Base-by-base conservation (phyloP, 1,284 basidiomycete genomes). In the Cryptococcus amylolentus region DNA sequence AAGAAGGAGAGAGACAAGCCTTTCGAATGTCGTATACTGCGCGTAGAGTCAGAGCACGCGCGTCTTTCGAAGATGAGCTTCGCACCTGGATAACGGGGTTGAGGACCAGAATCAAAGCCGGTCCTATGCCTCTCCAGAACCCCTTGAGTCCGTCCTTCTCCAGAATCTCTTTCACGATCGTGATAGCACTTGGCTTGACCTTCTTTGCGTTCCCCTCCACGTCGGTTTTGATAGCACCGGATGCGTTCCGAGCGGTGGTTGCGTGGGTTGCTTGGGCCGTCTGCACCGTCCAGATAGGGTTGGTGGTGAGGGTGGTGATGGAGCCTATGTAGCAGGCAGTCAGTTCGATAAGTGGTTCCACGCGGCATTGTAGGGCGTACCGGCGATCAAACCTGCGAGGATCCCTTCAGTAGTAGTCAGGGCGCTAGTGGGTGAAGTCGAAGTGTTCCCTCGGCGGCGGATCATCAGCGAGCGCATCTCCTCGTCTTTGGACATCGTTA, bases 231-330 rank as follows among this genome's bases (percentile, higher is more conserved):
- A n/a, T 52, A 31, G 27, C 37, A 14, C 37, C 23, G 39, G 54
- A 42, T 14, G 50, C 38, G 37, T 48, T 28, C 5, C 18, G 23
- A 13, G 28, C 18, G 12, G 62, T 61, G 53, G 71, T 65, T 9
- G 65, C 60, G 48, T 81, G 83, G 23, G 90, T 88, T 13, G 88
- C 86, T 73, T 98, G 95, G 39, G 89, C 89, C 4, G 94, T 95
- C 72, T 94, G 89, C n/a, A 93, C 81, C 46, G 92, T 89, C 91
- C 92, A 97, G 65, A 98, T 88, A 1, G 95, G 95, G 77, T 98
- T 98, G 75, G 87, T 90, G 60, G 91, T 82, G 58, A 97, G 78
- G 0, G 92, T 89, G 1, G 95, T 98, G 5, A 89, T 89, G 20
- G 89, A 89, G 42, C 94, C 93, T 88, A 69, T 37, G 42, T 51